phyloP scores from a whole-genome alignment of 345 rosid species.

The Brassica nigra region DNA sequence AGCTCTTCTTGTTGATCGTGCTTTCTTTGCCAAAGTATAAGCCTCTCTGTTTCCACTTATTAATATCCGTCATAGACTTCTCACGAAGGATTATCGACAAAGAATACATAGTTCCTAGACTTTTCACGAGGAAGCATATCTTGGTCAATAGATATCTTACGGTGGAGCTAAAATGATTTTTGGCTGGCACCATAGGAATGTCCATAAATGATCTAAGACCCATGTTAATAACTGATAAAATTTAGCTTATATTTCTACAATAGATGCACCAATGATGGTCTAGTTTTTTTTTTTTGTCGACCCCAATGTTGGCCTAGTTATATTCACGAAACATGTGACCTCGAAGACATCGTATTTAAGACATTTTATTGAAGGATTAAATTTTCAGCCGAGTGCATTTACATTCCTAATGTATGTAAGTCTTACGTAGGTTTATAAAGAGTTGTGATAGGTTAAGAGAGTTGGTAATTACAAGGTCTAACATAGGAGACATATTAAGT shows the following conservation, averaged over 20 bases:
- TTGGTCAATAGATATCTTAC: neutral
- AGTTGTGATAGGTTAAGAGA: too few species aligned
- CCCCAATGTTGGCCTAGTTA: neutral
- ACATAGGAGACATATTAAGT: too few species aligned
- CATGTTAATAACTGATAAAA: too few species aligned
- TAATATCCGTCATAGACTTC: neutral
- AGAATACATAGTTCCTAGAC: neutral
- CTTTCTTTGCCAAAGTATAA: neutral
- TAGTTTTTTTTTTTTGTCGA: neutral
- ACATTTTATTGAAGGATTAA: neutral
- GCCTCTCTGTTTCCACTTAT: neutral
- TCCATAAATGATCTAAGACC: too few species aligned
- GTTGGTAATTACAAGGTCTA: too few species aligned
- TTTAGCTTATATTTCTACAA: too few species aligned
- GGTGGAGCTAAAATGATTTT: neutral
- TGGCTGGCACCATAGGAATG: neutral
- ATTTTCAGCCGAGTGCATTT: too few species aligned
- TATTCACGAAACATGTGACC: neutral
- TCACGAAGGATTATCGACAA: neutral
- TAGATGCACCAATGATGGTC: neutral
- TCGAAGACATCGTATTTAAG: neutral
- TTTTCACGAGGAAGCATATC: neutral
- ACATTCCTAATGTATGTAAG: too few species aligned
- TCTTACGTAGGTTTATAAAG: too few species aligned
- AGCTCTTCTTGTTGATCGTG: slow-evolving; percentile 4